Evolutionary conservation across 257 asterid species (phyloP), one percentile per base, ranked within the genome.

Genomic region (Fraxinus quadrangulata): DNA sequence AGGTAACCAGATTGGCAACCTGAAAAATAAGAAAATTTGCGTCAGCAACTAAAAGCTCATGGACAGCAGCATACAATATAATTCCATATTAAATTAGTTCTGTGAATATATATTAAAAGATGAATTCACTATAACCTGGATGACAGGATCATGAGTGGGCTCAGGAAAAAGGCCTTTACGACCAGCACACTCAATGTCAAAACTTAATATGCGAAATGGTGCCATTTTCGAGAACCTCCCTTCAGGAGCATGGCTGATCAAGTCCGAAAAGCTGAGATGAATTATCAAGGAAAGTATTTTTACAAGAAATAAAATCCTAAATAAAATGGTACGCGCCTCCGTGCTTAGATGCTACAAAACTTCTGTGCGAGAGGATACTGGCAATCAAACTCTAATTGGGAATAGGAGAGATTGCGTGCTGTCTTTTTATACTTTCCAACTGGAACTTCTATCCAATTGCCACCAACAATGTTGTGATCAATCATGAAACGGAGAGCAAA

Each of bases 401-500:
- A 89, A 82, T 89, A 88, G 75, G 98, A 90, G 78, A 90, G 83
- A 77, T 45, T 86, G 81, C 81, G 86, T 34, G 86, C 83, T 42
- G 91, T 54, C 86, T 81, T 92, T 85, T 87, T 93, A 85, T 92
- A 89, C 78, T 89, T 96, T 80, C 97, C 97, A 75, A 28, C 81
- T 14, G 98, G 96, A 78, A 93, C 85, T 85, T 93, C 99, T 72
- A 93, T 90, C 99, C 99, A 96, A 66, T 96, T 96, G 74, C 99
- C 99, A 72, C 99, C 99, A 70, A 93, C 97, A 75, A 96, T 72
- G 84, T 92, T 85, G 90, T 96, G 86, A 78, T 96, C 99, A 79
- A 96, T 89, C 99, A 96, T 96, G 92, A 93, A 96, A 70, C 99
- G 99, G 75, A 96, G 97, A 79, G 98, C 98, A 86, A 92, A 96